A percentile compares a stretch with the other conserved stretches of the same genome.
These are phyloP conservation scores for Mycena capillaripes DNA, from an alignment of 768 basidiomycete genomes.

Conservation along the genomic window DNA sequence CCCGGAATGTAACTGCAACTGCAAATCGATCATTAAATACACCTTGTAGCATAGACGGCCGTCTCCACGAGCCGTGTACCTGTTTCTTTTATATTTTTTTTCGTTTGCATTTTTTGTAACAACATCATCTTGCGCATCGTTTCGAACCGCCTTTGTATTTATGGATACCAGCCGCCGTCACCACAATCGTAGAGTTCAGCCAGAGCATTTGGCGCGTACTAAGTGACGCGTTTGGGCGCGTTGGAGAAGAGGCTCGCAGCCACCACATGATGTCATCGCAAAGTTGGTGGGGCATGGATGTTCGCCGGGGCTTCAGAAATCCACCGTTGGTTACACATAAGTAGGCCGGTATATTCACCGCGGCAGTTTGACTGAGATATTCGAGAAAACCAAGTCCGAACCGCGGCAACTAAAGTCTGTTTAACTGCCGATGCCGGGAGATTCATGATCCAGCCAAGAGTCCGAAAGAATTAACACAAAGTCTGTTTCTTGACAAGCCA, in stretches of 20 bases:
- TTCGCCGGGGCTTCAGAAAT: no score
- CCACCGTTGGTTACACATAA: no score
- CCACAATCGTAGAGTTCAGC: not conserved
- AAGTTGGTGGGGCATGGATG: not conserved
- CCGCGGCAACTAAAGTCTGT: no score
- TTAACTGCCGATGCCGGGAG: no score
- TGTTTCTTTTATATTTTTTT: not conserved
- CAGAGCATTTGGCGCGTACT: not conserved
- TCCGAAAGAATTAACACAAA: no score
- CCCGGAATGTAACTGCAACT: not conserved
- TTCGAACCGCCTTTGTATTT: not conserved
- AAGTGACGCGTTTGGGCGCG: not conserved
- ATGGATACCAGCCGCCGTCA: not conserved
- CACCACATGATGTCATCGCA: not conserved
- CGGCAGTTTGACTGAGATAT: no score
- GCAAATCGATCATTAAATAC: not conserved
- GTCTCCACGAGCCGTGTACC: not conserved
- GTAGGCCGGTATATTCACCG: no score
- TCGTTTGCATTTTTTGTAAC: conserved; percentile 17
- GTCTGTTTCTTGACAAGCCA: no score
- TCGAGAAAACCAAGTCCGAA: no score
- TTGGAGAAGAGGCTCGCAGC: not conserved
- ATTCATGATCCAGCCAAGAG: no score
- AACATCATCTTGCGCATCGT: conserved; percentile 12
- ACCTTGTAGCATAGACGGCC: conserved; percentile 19